Evolutionary conservation across 441 rosid species (phyloP), one percentile per base, ranked within the genome.

Genomic region (Mallotus japonicus): DNA sequence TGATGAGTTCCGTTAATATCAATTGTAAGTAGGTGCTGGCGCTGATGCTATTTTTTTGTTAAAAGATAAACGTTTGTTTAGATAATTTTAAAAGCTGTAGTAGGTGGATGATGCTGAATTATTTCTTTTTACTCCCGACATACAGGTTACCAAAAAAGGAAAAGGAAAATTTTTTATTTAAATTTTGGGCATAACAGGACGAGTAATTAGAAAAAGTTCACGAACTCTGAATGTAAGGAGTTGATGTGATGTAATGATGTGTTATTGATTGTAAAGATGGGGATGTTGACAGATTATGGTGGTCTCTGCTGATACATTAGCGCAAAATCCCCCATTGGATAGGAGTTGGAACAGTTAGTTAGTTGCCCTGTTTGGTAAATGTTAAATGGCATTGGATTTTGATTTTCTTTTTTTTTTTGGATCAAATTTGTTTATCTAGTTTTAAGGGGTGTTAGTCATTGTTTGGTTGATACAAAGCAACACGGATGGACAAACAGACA

Each of bases 1-100:
- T 5, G 97, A 95, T 6, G 99, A 92, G 82, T 91, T 95, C 82
- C 96, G 97, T 72, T 93, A 82, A 81, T 67, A 71, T 74, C 17
- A 24, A n/a, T 53, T 13, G 2, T n/a, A 72, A 70, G 90, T 78
- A 81, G 76, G 79, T 47, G 10, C 8, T 65, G 6, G 3, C n/a
- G 3, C 17, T 24, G 28, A 1, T 24, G 28, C 28, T 24, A 24
- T 24, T 50, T 17, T 24, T 47, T n/a, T 44, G 19, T 37, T 65
- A 34, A 34, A 34, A 37, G 40, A 37, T 19, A 3, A 55, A 4
- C 49, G 20, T 70, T 47, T 56, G 47, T 54, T 47, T 16, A 16
- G 16, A 47, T 1, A 16, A 7, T 40, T 37, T 37, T 32, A 5
- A n/a, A 62, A 2, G 37, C 0, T 37, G 40, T 12, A 37, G 63